Percentiles rank a stretch among this genome's conserved stretches.
These are phyloP conservation scores for Penium margaritaceum DNA, from an alignment of 139 green algal genomes.

Conservation along the genomic window DNA sequence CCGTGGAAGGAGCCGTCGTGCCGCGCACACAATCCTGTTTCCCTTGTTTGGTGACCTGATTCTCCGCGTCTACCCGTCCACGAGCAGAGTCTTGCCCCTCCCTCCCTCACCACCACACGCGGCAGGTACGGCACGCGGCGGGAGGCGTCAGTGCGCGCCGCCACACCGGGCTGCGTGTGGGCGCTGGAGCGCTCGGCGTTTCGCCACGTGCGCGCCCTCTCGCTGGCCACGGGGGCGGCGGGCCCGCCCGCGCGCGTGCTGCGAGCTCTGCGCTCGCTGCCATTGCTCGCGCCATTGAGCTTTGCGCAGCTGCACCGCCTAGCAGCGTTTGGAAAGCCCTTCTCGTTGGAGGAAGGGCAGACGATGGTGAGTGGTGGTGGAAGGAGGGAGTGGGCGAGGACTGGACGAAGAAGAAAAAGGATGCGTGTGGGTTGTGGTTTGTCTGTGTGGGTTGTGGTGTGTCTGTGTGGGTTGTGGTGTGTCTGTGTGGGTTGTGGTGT, in stretches of 20 bases:
- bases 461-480: too few relatives aligned
- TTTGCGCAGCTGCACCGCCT: constrained; percentile 50
- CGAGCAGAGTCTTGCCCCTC: not conserved
- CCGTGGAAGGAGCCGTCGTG: too few relatives aligned
- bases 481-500: too few relatives aligned
- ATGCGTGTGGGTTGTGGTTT: not conserved
- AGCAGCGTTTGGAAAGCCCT: constrained; percentile 7
- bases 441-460: too few relatives aligned
- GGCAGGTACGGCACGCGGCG: constrained; percentile 59
- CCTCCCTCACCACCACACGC: not conserved
- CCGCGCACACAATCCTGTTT: too few relatives aligned
- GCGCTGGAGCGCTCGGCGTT: constrained; percentile 57
- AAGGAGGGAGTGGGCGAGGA: not conserved
- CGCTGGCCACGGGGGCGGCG: not conserved
- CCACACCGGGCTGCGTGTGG: constrained; percentile 58
- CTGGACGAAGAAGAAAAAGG: not conserved
- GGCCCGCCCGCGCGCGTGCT: constrained; percentile 38
- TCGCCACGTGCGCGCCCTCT: constrained; percentile 24
- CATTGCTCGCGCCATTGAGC: constrained; percentile 28
- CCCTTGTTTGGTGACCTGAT: not conserved
- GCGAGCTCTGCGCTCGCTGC: constrained; percentile 34
- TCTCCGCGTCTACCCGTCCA: not conserved
- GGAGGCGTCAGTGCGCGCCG: constrained; percentile 70
- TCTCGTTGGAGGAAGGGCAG: constrained; percentile 7
- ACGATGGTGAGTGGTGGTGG: not conserved